These are phyloP conservation scores for Phytophthora capsici DNA, from an alignment of 352 stramenopile genomes.

Conservation along the genomic window DNA sequence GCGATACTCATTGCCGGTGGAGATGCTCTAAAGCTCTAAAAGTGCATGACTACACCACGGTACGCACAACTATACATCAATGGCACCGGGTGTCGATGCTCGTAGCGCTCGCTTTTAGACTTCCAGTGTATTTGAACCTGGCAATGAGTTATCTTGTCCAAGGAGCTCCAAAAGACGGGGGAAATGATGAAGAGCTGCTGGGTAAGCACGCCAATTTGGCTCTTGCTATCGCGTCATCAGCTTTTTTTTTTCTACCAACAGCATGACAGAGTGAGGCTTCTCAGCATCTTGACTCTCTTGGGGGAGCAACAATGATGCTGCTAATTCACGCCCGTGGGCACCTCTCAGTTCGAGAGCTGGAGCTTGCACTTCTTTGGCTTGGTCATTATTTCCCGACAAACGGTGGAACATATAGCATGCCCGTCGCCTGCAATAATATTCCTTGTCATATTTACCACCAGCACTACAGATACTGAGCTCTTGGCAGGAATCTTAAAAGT, in stretches of 20 bases:
- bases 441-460: constrained; percentile 46
- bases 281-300: constrained; percentile 9
- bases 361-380: not conserved
- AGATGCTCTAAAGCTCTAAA: too few species aligned
- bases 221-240: too few species aligned
- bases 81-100: too few species aligned
- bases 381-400: not conserved
- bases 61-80: too few species aligned
- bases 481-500: constrained; percentile 67
- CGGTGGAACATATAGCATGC: constrained; percentile 68
- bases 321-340: constrained; percentile 72
- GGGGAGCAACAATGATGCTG: constrained; percentile 61
- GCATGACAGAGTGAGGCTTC: constrained; percentile 31
- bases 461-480: constrained; percentile 56
- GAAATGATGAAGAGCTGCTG: constrained; percentile 36
- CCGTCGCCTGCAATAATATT: constrained; percentile 79
- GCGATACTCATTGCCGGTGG: too few species aligned
- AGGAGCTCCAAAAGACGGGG: constrained; percentile 40
- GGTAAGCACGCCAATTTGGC: constrained; percentile 68
- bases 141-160: constrained; percentile 75
- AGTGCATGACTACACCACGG: too few species aligned
- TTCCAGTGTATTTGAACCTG: constrained; percentile 85
- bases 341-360: constrained; percentile 52
- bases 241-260: constrained; percentile 76
- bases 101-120: too few species aligned